Base-by-base conservation (phyloP, 2,329 filamentous ascomycete species). In the Plectosphaerella plurivora region DNA sequence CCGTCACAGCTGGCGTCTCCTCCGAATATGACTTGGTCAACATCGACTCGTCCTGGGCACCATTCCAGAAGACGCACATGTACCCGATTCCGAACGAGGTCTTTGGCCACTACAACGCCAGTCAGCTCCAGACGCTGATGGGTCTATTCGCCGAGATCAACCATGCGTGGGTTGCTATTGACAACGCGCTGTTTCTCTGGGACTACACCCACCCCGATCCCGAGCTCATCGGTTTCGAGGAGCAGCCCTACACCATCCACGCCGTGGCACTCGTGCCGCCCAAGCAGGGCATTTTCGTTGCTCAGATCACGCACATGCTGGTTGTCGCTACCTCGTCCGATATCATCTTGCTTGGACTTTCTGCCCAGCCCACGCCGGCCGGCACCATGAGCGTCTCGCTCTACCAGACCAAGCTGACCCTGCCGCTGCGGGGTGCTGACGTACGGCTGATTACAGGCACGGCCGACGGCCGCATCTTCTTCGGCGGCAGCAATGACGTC, bases 121-220 rank as follows among this genome's bases (percentile, higher is more conserved):
- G 89, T 53, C 86, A 96, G 65, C 84, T 97, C 22, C 87, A 88
- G 54, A 96, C 92, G n/a, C 83, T 84, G 63, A 96, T 99, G 88
- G 95, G 95, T 10, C 76, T 99, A 35, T 97, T 99, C 69, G 89
- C 94, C 16, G 89, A 95, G 70, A 81, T 99, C 63, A 92, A 93
- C 63, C 91, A 97, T 70, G 94, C 93, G 28, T 99, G 92, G 89
- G 89, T 96, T 51, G 84, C 89, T 22, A 94, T 99, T 66, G 94
- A 99, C 73, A 97, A 96, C 72, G 89, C 90, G 56, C 78, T 99
- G 45, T 99, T 97, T 67, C 78, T 99, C 15, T 99, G 95, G 95
- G 93, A 99, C 71, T 99, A 97, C 68, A 96, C 91, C 7, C 83
- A 91, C 66, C 85, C 89, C n/a, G 90, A 93, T 60, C 91, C 93